These are phyloP conservation scores for Oryza longistaminata DNA, from an alignment of 176 grass and related monocot species.

Conservation along the genomic window DNA sequence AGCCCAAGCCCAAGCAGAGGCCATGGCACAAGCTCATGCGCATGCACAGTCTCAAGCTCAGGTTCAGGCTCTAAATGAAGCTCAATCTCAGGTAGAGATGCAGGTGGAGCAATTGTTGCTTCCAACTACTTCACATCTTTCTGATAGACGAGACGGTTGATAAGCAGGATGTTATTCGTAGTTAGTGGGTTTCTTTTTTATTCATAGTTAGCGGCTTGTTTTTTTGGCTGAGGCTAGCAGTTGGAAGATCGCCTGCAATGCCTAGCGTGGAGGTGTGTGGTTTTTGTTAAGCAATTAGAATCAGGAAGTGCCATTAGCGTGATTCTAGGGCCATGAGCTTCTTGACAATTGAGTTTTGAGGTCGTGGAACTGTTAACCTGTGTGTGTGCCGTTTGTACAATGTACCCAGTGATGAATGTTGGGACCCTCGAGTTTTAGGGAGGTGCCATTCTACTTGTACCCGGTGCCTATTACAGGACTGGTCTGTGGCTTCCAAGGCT, in stretches of 20 bases:
- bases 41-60: constrained; percentile 22
- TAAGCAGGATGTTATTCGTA: constrained; percentile 29
- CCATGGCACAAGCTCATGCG: constrained; percentile 26
- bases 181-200: constrained; percentile 33
- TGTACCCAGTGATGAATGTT: constrained; percentile 41
- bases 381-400: constrained; percentile 27
- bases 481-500: constrained; percentile 44
- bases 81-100: constrained; percentile 34
- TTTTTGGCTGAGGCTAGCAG: constrained; percentile 21
- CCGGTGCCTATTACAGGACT: constrained; percentile 43
- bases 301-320: constrained; percentile 22
- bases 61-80: neutral
- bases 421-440: constrained; percentile 69
- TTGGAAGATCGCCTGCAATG: constrained; percentile 55
- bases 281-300: constrained; percentile 31
- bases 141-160: constrained; percentile 45
- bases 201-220: constrained; percentile 37
- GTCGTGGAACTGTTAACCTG: constrained; percentile 31
- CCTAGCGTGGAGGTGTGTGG: constrained; percentile 28
- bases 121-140: constrained; percentile 33
- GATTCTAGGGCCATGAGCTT: constrained; percentile 28
- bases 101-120: constrained; percentile 29
- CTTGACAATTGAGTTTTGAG: constrained; percentile 29
- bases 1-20: constrained; percentile 55
- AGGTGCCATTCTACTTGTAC: constrained; percentile 45